These are phyloP conservation scores for Andrographis paniculata DNA, from an alignment of 305 asterid species.

Conservation along the genomic window DNA sequence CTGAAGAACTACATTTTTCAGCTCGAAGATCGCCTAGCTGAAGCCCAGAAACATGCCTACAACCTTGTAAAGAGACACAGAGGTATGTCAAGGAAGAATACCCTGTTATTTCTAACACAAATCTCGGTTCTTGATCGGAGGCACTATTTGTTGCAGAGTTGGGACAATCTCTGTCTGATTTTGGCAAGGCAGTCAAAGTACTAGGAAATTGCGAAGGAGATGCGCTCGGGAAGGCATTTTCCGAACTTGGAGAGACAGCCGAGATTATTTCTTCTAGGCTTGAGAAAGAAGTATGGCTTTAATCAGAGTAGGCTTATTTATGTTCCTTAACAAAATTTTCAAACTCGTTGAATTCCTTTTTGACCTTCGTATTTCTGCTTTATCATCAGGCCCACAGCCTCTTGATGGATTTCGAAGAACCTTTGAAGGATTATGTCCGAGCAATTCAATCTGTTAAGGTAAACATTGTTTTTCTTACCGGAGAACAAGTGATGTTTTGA, in stretches of 20 bases:
- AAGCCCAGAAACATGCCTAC: slow-evolving; percentile 96
- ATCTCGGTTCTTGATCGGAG: slow-evolving; percentile 8
- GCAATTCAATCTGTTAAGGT: slow-evolving; percentile 97
- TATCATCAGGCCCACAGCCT: slow-evolving; percentile 72
- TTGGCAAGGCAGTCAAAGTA: slow-evolving; percentile 90
- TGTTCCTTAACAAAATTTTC: not conserved
- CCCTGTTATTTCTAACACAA: not conserved
- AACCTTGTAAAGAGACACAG: slow-evolving; percentile 94
- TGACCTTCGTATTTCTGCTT: slow-evolving; percentile 5
- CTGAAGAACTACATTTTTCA: slow-evolving; percentile 78
- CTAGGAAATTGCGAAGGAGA: slow-evolving; percentile 78
- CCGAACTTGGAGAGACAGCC: slow-evolving; percentile 83
- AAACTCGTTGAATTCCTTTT: not conserved
- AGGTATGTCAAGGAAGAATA: slow-evolving; percentile 30
- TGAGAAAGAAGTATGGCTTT: slow-evolving; percentile 61
- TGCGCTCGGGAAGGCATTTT: slow-evolving; percentile 85
- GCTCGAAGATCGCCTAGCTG: slow-evolving; percentile 96
- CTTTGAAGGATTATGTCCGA: slow-evolving; percentile 89
- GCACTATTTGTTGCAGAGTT: slow-evolving; percentile 41
- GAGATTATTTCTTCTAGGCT: slow-evolving; percentile 64
- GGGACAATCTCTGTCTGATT: slow-evolving; percentile 87
- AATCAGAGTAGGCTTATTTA: not conserved
- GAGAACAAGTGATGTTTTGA: too few species aligned
- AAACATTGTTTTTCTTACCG: too few species aligned
- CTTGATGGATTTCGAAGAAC: slow-evolving; percentile 94